Conservation (phyloP, 345 rosid species). For the Hibiscus tridactylites region DNA sequence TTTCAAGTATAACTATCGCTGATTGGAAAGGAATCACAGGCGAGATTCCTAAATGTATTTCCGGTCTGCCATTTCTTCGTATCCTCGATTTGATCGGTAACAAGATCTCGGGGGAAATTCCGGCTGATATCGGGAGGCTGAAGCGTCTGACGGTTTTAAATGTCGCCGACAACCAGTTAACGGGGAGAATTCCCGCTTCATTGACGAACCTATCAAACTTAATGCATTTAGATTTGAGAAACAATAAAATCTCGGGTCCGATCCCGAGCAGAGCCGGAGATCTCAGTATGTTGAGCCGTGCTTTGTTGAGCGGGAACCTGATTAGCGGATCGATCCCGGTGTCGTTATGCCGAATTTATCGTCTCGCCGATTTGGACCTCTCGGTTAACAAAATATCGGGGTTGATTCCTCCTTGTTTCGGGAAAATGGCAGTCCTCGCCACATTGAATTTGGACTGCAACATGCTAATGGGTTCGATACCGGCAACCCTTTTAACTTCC, state of each 20-base stretch:
- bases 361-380: slow-evolving; percentile 83
- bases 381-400: slow-evolving; percentile 65
- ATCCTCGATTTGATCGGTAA: slow-evolving; percentile 70
- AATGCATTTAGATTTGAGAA: slow-evolving; percentile 82
- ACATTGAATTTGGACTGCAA: slow-evolving; percentile 74
- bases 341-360: slow-evolving; percentile 54
- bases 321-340: slow-evolving; percentile 50
- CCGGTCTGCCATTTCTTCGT: slow-evolving; percentile 57
- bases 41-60: slow-evolving; percentile 56
- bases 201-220: slow-evolving; percentile 48
- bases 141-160: slow-evolving; percentile 61
- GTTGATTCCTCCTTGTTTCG: slow-evolving; percentile 51
- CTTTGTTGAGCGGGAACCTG: slow-evolving; percentile 54
- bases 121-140: slow-evolving; percentile 49
- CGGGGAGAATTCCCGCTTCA: slow-evolving; percentile 60
- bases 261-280: slow-evolving; percentile 49
- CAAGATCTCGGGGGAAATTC: slow-evolving; percentile 51
- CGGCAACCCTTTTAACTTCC: slow-evolving; percentile 47
- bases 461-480: slow-evolving; percentile 48
- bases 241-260: slow-evolving; percentile 49
- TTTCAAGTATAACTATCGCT: slow-evolving; percentile 61
- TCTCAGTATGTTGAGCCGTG: slow-evolving; percentile 69
- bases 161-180: slow-evolving; percentile 59
- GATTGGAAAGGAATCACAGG: slow-evolving; percentile 90
- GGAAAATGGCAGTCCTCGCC: slow-evolving; percentile 75